Conservation (phyloP, 257 asterid species). For the Nicotiana attenuata region DNA sequence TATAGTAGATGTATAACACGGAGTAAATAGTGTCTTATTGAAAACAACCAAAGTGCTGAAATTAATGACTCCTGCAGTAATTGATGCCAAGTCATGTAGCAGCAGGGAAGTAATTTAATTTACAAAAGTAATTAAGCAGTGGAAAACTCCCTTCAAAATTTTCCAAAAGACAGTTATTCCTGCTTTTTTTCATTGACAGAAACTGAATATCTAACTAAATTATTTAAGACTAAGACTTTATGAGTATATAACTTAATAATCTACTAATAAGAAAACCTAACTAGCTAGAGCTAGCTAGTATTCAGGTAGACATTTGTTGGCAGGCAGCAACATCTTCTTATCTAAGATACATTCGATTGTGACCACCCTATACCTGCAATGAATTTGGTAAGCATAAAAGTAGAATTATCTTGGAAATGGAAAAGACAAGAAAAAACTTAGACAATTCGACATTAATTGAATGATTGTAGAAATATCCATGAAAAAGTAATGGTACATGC, state of each 20-base stretch:
- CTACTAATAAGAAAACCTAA: not conserved
- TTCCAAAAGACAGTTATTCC: not conserved
- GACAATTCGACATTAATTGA: not conserved
- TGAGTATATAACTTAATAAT: not conserved
- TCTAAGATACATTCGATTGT: not conserved
- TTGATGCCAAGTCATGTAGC: not conserved
- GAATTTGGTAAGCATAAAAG: not conserved
- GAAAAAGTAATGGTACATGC: not conserved
- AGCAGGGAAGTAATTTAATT: not conserved
- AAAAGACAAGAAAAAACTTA: not conserved
- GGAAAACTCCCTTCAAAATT: not conserved
- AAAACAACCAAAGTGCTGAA: not conserved
- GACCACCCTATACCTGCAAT: constrained; percentile 6
- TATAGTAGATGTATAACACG: not conserved
- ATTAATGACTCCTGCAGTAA: not conserved
- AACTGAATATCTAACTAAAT: not conserved
- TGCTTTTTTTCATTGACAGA: not conserved
- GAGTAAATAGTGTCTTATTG: not conserved
- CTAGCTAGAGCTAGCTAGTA: constrained; percentile 4
- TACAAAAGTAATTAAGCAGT: not conserved
- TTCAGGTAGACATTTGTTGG: not conserved
- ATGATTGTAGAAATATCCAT: not conserved
- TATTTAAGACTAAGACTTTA: not conserved
- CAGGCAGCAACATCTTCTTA: constrained; percentile 1
- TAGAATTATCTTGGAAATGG: not conserved